Conservation (phyloP, 768 basidiomycete genomes). For the Chalciporus sphaerocephalus region DNA sequence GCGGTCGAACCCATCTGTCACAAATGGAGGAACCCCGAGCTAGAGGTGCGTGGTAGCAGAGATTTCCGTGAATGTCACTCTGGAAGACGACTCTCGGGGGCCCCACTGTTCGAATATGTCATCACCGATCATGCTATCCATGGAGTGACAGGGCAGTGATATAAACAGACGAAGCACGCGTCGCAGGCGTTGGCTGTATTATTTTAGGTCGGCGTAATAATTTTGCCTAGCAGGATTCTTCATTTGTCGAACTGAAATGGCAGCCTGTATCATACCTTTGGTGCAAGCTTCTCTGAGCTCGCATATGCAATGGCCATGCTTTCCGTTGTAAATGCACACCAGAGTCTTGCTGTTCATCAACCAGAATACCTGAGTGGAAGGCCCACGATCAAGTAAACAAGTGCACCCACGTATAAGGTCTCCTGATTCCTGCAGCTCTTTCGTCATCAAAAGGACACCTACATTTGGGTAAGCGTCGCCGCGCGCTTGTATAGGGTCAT, state of each 20-base stretch:
- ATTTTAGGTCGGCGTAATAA: slow-evolving; percentile 30
- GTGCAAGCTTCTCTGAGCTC: slow-evolving; percentile 47
- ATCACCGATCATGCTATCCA: slow-evolving; percentile 7
- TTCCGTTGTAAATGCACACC: slow-evolving; percentile 80
- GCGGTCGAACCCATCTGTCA: slow-evolving; percentile 14
- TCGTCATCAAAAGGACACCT: slow-evolving; percentile 61
- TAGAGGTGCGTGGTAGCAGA: slow-evolving; percentile 1
- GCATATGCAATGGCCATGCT: slow-evolving; percentile 79
- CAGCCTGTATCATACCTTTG: slow-evolving; percentile 44
- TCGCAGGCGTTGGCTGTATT: slow-evolving; percentile 1
- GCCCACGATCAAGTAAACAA: neutral
- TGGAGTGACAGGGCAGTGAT: slow-evolving; percentile 51
- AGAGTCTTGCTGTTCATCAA: slow-evolving; percentile 51
- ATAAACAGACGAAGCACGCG: slow-evolving; percentile 42
- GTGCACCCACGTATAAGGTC: slow-evolving; percentile 25
- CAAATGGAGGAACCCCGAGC: slow-evolving; percentile 18
- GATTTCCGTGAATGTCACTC: no score
- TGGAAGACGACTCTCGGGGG: neutral
- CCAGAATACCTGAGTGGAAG: neutral
- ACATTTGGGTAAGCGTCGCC: slow-evolving; percentile 49
- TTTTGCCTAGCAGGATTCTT: slow-evolving; percentile 27
- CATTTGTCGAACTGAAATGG: neutral
- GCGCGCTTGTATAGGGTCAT: slow-evolving; percentile 34
- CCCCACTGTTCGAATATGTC: no score
- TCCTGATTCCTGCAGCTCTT: slow-evolving; percentile 33